A percentile compares a stretch with the other conserved stretches of the same genome.
phyloP scores from a whole-genome alignment of 78 protist species.

The Anaeramoeba ignava region DNA sequence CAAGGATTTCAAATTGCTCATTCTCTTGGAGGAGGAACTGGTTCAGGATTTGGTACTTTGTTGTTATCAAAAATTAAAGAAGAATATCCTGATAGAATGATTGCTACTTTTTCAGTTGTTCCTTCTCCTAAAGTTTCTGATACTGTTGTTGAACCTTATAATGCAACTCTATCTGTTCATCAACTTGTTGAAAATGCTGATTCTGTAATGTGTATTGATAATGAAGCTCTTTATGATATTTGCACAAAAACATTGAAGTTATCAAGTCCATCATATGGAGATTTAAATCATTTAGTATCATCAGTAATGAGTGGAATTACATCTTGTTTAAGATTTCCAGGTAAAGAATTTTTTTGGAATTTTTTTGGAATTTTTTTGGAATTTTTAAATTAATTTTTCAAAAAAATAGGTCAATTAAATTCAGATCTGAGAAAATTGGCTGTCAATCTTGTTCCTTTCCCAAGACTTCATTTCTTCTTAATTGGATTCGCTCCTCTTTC shows the following conservation, averaged over 20 bases:
- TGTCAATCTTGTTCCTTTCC: constrained; percentile 97
- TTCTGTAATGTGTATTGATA: constrained; percentile 77
- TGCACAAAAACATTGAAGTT: constrained; percentile 81
- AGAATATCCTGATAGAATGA: constrained; percentile 92
- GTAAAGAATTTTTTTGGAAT: too few species aligned
- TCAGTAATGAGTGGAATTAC: constrained; percentile 88
- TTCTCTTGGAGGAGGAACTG: too few species aligned
- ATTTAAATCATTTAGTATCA: constrained; percentile 88
- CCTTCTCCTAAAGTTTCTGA: too few species aligned
- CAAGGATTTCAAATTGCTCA: constrained; percentile 97
- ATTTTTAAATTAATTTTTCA: too few species aligned
- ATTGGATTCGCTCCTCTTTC: too few species aligned
- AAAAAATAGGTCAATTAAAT: constrained; percentile 94
- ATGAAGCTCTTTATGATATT: too few species aligned
- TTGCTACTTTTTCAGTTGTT: too few species aligned
- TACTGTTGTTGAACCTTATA: too few species aligned
- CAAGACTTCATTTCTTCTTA: constrained; percentile 96
- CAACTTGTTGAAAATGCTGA: constrained; percentile 94
- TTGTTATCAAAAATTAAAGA: constrained; percentile 72
- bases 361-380: too few species aligned
- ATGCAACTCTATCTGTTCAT: constrained; percentile 91
- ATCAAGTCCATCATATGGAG: constrained; percentile 82
- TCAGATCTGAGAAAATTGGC: constrained; percentile 91
- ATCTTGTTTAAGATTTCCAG: constrained; percentile 95
- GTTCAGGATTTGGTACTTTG: constrained; percentile 99